phyloP scores from a whole-genome alignment of 2,329 filamentous ascomycete genomes.

The Colletotrichum tamarilloi region DNA sequence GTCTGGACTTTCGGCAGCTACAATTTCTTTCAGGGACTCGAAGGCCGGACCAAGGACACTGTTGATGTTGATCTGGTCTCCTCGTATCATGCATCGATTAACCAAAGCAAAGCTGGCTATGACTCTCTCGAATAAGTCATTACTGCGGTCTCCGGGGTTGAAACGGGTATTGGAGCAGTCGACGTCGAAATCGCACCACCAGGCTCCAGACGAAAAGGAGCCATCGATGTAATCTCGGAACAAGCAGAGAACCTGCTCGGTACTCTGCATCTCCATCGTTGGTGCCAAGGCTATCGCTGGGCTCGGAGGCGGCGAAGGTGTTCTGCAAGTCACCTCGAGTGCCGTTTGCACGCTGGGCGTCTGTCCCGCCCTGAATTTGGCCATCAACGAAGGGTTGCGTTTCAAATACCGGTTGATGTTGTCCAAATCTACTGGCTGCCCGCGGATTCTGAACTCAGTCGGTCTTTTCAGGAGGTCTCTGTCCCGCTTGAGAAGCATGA shows the following conservation, averaged over 20 bases:
- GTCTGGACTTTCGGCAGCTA: constrained; percentile 46
- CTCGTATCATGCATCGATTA: constrained; percentile 46
- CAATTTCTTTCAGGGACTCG: constrained; percentile 47
- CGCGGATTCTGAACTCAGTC: constrained; percentile 51
- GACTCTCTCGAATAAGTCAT: constrained; percentile 49
- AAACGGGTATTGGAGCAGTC: constrained; percentile 40
- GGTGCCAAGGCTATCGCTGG: constrained; percentile 38
- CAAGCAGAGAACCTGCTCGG: constrained; percentile 43
- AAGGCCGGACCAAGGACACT: constrained; percentile 47
- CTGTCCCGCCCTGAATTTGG: constrained; percentile 45
- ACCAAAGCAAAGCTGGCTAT: constrained; percentile 47
- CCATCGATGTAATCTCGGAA: constrained; percentile 45
- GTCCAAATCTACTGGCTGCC: constrained; percentile 50
- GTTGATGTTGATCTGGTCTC: constrained; percentile 46
- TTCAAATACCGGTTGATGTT: constrained; percentile 54
- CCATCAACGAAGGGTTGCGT: constrained; percentile 49
- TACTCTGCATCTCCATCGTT: constrained; percentile 38
- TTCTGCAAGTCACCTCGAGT: constrained; percentile 46
- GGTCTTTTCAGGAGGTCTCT: constrained; percentile 47
- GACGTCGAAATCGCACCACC: constrained; percentile 45
- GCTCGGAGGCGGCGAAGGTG: constrained; percentile 42
- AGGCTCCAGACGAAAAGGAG: constrained; percentile 42
- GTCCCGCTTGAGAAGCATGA: constrained; percentile 50
- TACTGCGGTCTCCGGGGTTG: constrained; percentile 42
- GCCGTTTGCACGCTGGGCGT: constrained; percentile 45